Percentiles rank a stretch among this genome's conserved stretches.
Evolutionary conservation across 164 flowering plant genomes (phyloP).

Genomic region (Kingdonia uniflora): DNA sequence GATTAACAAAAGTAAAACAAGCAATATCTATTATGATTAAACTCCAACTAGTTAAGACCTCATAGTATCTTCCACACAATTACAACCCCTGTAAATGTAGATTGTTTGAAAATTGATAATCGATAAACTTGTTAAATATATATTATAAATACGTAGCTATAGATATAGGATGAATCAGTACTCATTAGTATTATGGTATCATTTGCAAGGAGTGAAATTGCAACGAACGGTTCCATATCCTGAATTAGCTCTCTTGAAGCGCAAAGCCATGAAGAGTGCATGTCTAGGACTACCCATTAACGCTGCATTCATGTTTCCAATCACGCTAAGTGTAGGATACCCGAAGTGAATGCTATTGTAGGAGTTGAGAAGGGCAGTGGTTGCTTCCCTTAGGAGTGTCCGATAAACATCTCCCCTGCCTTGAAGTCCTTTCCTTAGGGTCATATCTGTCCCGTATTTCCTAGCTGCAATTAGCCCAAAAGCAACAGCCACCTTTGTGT

Average conservation of each 20-base stretch:
- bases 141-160: neutral
- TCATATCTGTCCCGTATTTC: constrained; percentile 67
- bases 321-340: constrained; percentile 41
- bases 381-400: constrained; percentile 79
- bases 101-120: too few relatives aligned
- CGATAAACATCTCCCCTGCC: constrained; percentile 76
- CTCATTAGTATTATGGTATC: neutral
- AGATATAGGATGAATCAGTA: neutral
- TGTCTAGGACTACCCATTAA: constrained; percentile 35
- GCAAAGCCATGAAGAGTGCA: constrained; percentile 53
- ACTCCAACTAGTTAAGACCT: too few relatives aligned
- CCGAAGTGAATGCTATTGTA: constrained; percentile 58
- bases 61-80: too few relatives aligned
- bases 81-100: too few relatives aligned
- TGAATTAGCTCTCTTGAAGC: constrained; percentile 69
- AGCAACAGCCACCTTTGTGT: constrained; percentile 57
- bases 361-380: constrained; percentile 80
- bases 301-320: constrained; percentile 39
- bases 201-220: constrained; percentile 30
- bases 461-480: constrained; percentile 60
- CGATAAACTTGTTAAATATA: too few relatives aligned
- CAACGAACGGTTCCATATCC: constrained; percentile 45
- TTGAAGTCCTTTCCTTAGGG: constrained; percentile 42
- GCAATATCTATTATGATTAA: too few relatives aligned
- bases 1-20: too few relatives aligned